Evolutionary conservation across 352 stramenopile species (phyloP).

Genomic region (Phytopythium delawarense): DNA sequence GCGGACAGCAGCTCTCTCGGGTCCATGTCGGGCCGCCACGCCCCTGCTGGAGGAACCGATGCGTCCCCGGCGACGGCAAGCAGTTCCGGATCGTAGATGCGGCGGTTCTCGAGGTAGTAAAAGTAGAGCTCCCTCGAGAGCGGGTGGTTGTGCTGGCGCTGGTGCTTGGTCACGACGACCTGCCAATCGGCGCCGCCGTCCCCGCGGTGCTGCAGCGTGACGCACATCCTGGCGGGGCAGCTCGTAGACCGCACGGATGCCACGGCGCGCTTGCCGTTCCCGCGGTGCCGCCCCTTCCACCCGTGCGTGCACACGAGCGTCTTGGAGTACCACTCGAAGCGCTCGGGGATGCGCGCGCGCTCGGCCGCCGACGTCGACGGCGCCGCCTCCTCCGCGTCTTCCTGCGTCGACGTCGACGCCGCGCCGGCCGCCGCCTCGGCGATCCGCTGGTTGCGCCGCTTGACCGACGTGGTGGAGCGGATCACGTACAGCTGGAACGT

Average conservation of each 20-base stretch:
- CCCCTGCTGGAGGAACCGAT: background rate
- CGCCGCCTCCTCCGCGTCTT: slow-evolving; percentile 4
- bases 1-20: background rate
- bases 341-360: slow-evolving; percentile 52
- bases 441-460: slow-evolving; percentile 68
- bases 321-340: slow-evolving; percentile 78
- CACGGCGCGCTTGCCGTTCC: slow-evolving; percentile 59
- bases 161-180: slow-evolving; percentile 72
- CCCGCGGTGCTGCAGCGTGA: slow-evolving; percentile 56
- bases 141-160: slow-evolving; percentile 67
- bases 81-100: slow-evolving; percentile 73
- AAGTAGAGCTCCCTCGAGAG: slow-evolving; percentile 69
- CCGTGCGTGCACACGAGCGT: slow-evolving; percentile 79
- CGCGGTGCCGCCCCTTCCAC: slow-evolving; percentile 67
- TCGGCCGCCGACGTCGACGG: slow-evolving; percentile 2
- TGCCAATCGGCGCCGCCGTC: slow-evolving; percentile 43
- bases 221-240: slow-evolving; percentile 76
- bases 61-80: slow-evolving; percentile 26
- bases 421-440: slow-evolving; percentile 12
- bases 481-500: slow-evolving; percentile 78
- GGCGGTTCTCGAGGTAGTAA: slow-evolving; percentile 75
- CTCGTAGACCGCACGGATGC: slow-evolving; percentile 59
- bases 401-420: background rate
- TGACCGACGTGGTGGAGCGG: slow-evolving; percentile 72
- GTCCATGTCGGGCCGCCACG: background rate